Evolutionary conservation across 768 basidiomycete species (phyloP).

Genomic region (Trametes villosa): DNA sequence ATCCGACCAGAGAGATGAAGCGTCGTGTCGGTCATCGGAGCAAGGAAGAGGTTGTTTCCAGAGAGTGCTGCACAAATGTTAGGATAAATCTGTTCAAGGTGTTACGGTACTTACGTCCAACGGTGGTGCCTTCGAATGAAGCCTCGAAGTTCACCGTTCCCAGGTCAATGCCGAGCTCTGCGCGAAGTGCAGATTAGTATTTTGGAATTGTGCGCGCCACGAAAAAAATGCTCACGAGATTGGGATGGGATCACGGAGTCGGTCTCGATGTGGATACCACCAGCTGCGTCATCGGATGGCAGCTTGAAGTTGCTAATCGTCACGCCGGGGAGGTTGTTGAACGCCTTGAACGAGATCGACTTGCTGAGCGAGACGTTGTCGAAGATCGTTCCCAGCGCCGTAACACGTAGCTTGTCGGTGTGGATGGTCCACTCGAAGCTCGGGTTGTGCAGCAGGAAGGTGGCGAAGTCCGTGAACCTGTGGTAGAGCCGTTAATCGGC

Average conservation of each 20-base stretch:
- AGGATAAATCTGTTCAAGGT: background rate
- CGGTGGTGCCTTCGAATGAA: conserved; percentile 55
- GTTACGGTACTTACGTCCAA: conserved; percentile 58
- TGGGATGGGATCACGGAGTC: conserved; percentile 68
- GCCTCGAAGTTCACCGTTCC: conserved; percentile 67
- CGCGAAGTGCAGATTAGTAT: background rate
- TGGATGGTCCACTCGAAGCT: conserved; percentile 74
- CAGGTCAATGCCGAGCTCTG: conserved; percentile 72
- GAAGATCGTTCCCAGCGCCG: conserved; percentile 70
- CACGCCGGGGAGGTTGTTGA: conserved; percentile 71
- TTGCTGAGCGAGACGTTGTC: conserved; percentile 66
- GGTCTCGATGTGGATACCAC: conserved; percentile 73
- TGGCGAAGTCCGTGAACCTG: conserved; percentile 70
- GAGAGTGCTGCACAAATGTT: conserved; percentile 50
- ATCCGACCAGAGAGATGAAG: conserved; percentile 68
- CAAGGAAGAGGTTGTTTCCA: conserved; percentile 53
- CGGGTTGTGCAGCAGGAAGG: conserved; percentile 63
- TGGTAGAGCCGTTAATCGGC: background rate
- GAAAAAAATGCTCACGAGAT: conserved; percentile 58
- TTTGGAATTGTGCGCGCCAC: background rate
- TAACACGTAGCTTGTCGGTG: conserved; percentile 62
- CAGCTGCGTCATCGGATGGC: conserved; percentile 67
- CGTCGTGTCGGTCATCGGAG: conserved; percentile 49
- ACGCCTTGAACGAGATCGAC: conserved; percentile 65
- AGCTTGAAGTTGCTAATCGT: conserved; percentile 73